Conservation (phyloP, 2,329 filamentous ascomycete genomes). For the Xylariaceae sp. region DNA sequence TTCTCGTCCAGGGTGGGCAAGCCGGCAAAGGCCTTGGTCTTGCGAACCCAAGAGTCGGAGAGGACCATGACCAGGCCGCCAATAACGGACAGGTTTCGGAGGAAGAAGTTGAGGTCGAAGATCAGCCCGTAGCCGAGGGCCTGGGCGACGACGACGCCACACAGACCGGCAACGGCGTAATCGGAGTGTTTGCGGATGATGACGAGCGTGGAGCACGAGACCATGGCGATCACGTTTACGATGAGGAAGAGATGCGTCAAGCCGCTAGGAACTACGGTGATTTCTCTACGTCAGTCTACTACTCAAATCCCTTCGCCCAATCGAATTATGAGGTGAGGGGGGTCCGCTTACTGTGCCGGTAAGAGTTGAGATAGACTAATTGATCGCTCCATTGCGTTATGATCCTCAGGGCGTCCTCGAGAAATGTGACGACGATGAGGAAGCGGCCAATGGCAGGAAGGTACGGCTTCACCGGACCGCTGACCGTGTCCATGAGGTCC, state of each 20-base stretch:
- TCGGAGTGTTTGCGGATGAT: conserved; percentile 91
- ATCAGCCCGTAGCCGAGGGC: conserved; percentile 95
- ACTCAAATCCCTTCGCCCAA: no score
- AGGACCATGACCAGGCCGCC: conserved; percentile 96
- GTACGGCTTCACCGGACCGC: conserved; percentile 93
- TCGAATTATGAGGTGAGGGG: not conserved
- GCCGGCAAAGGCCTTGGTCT: conserved; percentile 93
- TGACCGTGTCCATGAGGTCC: conserved; percentile 78
- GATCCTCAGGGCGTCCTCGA: conserved; percentile 94
- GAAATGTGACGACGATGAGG: conserved; percentile 95
- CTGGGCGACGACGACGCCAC: conserved; percentile 86
- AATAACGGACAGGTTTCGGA: conserved; percentile 96
- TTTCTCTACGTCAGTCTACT: conserved; percentile 21
- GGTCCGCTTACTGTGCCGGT: conserved; percentile 69
- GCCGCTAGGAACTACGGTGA: conserved; percentile 67
- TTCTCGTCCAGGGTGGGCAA: conserved; percentile 94
- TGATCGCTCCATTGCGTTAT: conserved; percentile 97
- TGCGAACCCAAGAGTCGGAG: conserved; percentile 96
- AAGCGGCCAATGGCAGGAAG: conserved; percentile 94
- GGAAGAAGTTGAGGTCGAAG: conserved; percentile 99
- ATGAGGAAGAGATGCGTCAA: conserved; percentile 91
- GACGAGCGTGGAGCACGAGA: conserved; percentile 73
- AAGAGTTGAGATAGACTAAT: conserved; percentile 86
- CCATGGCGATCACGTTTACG: conserved; percentile 84
- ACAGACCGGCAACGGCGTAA: conserved; percentile 84